Evolutionary conservation across 2,329 filamentous ascomycete genomes (phyloP), one percentile per base, ranked within the genome.

Genomic region (Colletotrichum sp.): DNA sequence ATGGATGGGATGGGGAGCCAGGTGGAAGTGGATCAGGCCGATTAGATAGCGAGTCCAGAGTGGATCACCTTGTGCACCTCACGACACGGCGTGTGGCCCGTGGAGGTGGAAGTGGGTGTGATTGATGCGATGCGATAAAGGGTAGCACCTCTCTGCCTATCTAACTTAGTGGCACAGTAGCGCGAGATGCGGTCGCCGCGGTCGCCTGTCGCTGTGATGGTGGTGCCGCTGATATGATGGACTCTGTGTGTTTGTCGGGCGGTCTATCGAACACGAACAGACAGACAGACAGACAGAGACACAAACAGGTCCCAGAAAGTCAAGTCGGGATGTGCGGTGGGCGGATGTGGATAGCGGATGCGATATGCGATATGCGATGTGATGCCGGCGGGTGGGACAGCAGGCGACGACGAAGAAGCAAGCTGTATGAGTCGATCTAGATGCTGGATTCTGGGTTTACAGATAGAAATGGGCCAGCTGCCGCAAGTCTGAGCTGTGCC

Each of bases 51-150:
- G 59, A 76, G 43, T 21, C 43, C 64, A 52, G 67, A 57, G 66
- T 64, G 66, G 60, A 28, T n/a, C n/a, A 57, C 64, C 63, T 63
- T 52, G 43, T 52, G 43, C 59, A 36, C 59, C 24, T 59, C 55
- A 61, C 21, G 26, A 24, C 55, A 59, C 55, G n/a, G 21, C 55
- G 21, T 67, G 36, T 63, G 36, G 34, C 57, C 57, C 57, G 67
- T 63, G 57, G 57, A 34, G 36, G 67, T 52, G 60, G 36, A 34
- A 61, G 67, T 52, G 60, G 36, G 48, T 61, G 26, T 61, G 60
- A 48, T 66, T 36, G 60, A 71, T 66, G 60, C 60, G 73, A 69
- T 72, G 67, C 72, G 75, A 77, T 76, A 76, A 75, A 73, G 72
- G 67, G 57, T 71, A 77, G 61, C 65, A 73, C 71, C 65, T 73